Evolutionary conservation across 257 asterid species (phyloP).

Genomic region (Knoxia roxburghii): DNA sequence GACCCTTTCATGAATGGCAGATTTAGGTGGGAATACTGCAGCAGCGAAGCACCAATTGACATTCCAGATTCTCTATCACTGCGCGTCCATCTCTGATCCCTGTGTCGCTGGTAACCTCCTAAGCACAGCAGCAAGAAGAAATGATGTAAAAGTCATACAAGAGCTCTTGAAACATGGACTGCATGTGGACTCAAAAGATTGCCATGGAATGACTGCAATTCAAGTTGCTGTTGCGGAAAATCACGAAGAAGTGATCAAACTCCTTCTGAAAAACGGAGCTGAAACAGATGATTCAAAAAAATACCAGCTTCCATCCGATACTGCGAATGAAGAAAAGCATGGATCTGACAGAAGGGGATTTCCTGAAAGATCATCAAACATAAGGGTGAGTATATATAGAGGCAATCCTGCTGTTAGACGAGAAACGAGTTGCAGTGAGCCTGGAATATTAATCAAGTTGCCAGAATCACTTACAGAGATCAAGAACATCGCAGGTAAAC

Average conservation of each 20-base stretch:
- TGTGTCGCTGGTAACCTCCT: conserved; percentile 72
- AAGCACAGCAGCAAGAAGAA: conserved; percentile 63
- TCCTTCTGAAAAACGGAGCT: conserved; percentile 76
- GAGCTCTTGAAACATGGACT: conserved; percentile 70
- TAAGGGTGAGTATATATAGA: conserved; percentile 66
- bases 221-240: conserved; percentile 52
- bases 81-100: conserved; percentile 82
- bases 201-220: conserved; percentile 63
- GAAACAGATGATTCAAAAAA: conserved; percentile 38
- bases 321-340: conserved; percentile 26
- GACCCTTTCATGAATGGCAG: conserved; percentile 27
- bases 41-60: conserved; percentile 56
- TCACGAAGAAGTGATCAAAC: conserved; percentile 52
- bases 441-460: conserved; percentile 59
- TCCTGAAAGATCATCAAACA: conserved; percentile 26
- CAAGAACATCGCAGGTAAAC: conserved; percentile 69
- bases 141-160: conserved; percentile 45
- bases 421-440: conserved; percentile 38
- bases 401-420: conserved; percentile 58
- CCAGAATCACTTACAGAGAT: conserved; percentile 60
- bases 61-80: conserved; percentile 66
- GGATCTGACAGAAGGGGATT: conserved; percentile 31
- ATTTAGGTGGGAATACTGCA: conserved; percentile 74
- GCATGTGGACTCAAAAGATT: conserved; percentile 59
- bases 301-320: conserved; percentile 26